phyloP scores from a whole-genome alignment of 441 rosid species.

The Caryocar brasiliense region DNA sequence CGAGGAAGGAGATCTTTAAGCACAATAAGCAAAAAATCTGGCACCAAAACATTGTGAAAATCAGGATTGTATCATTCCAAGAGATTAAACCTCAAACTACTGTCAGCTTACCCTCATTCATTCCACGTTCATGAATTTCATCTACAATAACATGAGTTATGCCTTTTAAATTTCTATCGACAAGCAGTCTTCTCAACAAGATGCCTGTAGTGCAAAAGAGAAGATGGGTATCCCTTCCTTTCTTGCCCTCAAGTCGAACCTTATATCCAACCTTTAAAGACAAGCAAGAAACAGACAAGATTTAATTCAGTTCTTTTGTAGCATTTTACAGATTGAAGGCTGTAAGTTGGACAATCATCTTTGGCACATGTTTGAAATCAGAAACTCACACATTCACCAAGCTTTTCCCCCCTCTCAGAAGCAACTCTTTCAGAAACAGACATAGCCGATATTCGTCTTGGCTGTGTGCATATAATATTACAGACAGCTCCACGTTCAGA shows the following conservation, averaged over 20 bases:
- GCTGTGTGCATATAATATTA: constrained; percentile 84
- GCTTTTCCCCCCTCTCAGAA: constrained; percentile 81
- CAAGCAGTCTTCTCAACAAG: constrained; percentile 76
- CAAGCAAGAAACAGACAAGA: constrained; percentile 8
- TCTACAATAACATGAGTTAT: constrained; percentile 84
- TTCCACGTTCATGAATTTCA: constrained; percentile 96
- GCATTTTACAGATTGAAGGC: not conserved
- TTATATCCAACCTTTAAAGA: constrained; percentile 74
- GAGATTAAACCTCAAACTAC: constrained; percentile 5
- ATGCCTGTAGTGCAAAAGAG: constrained; percentile 95
- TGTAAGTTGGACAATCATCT: constrained; percentile 9
- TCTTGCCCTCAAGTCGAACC: constrained; percentile 82
- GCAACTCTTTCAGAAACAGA: constrained; percentile 93
- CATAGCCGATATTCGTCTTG: constrained; percentile 81
- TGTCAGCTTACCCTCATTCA: constrained; percentile 71
- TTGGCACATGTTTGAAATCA: constrained; percentile 2
- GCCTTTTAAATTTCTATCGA: constrained; percentile 76
- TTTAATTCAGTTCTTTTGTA: constrained; percentile 5
- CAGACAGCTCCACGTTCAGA: constrained; percentile 65
- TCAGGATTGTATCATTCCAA: constrained; percentile 10
- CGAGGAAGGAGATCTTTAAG: constrained; percentile 81
- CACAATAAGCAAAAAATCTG: constrained; percentile 87
- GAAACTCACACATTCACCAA: constrained; percentile 86
- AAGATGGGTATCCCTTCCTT: constrained; percentile 78
- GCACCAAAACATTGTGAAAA: constrained; percentile 25